Evolutionary conservation across 2,329 filamentous ascomycete species (phyloP).

Genomic region (Diaporthe batatas): DNA sequence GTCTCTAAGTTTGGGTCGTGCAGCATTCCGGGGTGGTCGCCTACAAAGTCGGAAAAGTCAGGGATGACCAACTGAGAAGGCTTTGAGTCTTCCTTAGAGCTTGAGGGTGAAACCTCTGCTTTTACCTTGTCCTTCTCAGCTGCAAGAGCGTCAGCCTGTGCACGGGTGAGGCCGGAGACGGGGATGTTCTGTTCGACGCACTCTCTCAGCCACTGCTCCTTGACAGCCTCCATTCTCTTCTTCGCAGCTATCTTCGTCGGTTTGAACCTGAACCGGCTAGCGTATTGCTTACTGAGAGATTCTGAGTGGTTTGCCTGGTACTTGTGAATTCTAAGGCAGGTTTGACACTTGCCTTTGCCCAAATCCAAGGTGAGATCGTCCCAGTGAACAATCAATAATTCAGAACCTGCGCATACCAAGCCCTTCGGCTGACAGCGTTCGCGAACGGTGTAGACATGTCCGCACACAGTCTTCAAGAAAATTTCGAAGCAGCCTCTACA

Average conservation of each 20-base stretch:
- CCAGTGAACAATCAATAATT: background rate
- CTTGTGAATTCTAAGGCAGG: background rate
- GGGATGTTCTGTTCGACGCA: background rate
- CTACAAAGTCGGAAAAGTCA: background rate
- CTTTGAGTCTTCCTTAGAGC: background rate
- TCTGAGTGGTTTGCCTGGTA: background rate
- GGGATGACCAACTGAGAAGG: too few relatives aligned
- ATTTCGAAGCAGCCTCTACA: background rate
- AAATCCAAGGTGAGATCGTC: background rate
- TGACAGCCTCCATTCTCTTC: rapidly evolving
- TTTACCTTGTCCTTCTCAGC: background rate
- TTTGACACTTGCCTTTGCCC: background rate
- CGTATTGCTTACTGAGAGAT: background rate
- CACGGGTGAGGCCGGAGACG: background rate
- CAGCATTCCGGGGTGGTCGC: too few relatives aligned
- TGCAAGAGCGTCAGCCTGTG: background rate
- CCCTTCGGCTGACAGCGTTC: background rate
- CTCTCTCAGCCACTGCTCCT: background rate
- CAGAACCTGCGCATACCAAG: background rate
- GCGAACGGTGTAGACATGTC: background rate
- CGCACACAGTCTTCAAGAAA: background rate
- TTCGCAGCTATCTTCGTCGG: background rate
- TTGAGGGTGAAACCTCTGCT: background rate
- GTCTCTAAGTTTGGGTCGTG: background rate
- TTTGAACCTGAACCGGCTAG: background rate